Evolutionary conservation across 202 grass and related monocot species (phyloP), one percentile per base, ranked within the genome.

Genomic region (Miscanthus sacchariflorus): DNA sequence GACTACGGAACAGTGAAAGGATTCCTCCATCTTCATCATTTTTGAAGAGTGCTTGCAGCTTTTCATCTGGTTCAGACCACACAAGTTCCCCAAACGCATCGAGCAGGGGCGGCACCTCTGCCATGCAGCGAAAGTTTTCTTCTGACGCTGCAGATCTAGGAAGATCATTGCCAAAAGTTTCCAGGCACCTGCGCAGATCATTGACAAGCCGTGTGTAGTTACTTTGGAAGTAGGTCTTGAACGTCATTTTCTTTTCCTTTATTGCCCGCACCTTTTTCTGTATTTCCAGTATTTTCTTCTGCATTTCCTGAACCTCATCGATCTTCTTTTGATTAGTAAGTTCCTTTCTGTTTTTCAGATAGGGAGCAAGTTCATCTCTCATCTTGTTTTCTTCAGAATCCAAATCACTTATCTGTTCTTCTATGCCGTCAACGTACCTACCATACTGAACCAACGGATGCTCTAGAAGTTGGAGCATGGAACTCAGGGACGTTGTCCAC

Each of bases 401-500:
- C 33, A 79, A 1, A 0, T 28, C 5, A 0, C 6, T 28, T 63
- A 14, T 84, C 27, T 23, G 0, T 0, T 14, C 17, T 2, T 84
- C 11, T 1, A 70, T 43, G 5, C 9, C 6, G 0, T 85, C 0
- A 1, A 40, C 23, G 15, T 85, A 88, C 0, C 72, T 68, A 3
- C 1, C 44, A 38, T 88, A 86, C 54, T 85, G 66, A 73, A 48
- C 8, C 54, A 82, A 24, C 1, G 86, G 86, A 7, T 88, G 40
- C 44, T 86, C 72, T 0, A 88, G 82, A 85, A 91, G 39, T 5
- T 1, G 10, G 0, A 73, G 10, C 82, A 85, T 88, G 10, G 82
- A 91, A 44, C 50, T 73, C 67, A 95, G 4, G 0, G 10, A 69
- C 9, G 28, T 5, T 1, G n/a, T 74, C 93, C 93, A 95, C 2